Base-by-base conservation (phyloP, 2,329 filamentous ascomycete species). In the Shiraia sp. region DNA sequence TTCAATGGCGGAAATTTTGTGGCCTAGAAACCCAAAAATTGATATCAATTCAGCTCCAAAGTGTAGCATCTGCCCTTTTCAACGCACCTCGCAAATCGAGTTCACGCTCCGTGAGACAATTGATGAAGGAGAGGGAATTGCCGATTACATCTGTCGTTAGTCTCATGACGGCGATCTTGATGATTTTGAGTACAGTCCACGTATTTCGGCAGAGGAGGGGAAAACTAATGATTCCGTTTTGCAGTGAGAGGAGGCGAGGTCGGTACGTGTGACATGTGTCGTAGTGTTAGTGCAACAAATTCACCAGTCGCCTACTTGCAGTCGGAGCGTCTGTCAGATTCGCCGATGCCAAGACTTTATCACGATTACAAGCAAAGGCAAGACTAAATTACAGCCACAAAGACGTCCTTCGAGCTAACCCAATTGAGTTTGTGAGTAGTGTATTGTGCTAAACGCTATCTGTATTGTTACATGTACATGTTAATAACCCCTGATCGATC, bases 51-150 rank as follows among this genome's bases (percentile, higher is more conserved):
- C 80, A 88, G 87, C 81, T 85, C 84, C 69, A 76, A 83, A 82
- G 83, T 90, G 88, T 88, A 96, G 90, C 83, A 95, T 93, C 90
- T 92, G 88, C 80, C 85, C 90, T 90, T 95, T 90, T 87, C 87
- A 83, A 83, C 90, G 84, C 88, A 97, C 93, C 93, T 96, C 93
- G 86, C 65, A 99, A 89, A 79, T 97, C 91, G 72, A 99, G 84
- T 82, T 99, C 93, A 74, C 93, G 90, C 81, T 99, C 93, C 77
- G 93, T 95, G 73, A 99, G 82, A 71, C 92, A 91, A 76, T 97
- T 99, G 75, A 97, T 87, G 80, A 96, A 99, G 72, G 92, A 96
- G 59, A 96, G 87, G 69, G 93, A 96, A 73, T 83, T 85, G 74
- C 90, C 83, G 76, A 99, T 95, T 66, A 97, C 85, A 73, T 97